A percentile compares a stretch with the other conserved stretches of the same genome.
Conservation (phyloP, 2,329 filamentous ascomycete genomes). For the Fusarium veterinarium region DNA sequence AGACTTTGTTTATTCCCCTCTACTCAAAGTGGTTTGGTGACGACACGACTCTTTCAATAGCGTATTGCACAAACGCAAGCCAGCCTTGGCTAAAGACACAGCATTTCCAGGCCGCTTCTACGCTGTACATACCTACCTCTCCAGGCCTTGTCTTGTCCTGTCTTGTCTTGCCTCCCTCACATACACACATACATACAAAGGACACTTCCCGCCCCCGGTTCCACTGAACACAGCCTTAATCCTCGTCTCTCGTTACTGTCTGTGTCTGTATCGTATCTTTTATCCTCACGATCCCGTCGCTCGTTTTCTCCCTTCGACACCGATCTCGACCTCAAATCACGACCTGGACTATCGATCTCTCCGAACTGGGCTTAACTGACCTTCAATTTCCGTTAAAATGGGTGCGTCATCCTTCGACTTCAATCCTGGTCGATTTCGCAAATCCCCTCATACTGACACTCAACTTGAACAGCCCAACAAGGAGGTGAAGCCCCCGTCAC, state of each 20-base stretch:
- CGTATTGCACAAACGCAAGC: constrained; percentile 34
- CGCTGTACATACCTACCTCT: not conserved
- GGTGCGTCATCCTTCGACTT: constrained; percentile 45
- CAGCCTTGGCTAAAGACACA: constrained; percentile 32
- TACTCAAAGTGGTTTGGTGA: constrained; percentile 34
- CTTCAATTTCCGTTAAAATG: constrained; percentile 49
- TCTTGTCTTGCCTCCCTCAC: constrained; percentile 14
- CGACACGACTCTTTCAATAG: constrained; percentile 40
- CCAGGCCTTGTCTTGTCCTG: not conserved
- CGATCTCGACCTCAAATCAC: not conserved
- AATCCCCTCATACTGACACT: constrained; percentile 33
- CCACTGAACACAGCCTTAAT: constrained; percentile 29
- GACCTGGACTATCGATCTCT: not conserved
- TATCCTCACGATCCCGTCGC: constrained; percentile 2
- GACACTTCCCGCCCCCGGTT: constrained; percentile 23
- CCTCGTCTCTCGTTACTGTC: constrained; percentile 21
- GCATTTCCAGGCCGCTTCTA: not conserved
- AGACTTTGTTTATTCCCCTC: constrained; percentile 15
- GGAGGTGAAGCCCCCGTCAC: constrained; percentile 48
- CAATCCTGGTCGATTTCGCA: constrained; percentile 6
- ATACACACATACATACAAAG: constrained; percentile 14
- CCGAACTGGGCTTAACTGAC: not conserved
- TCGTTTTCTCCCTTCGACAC: constrained; percentile 18
- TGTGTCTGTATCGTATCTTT: not conserved
- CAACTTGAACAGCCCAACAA: constrained; percentile 18